These are phyloP conservation scores for Uronychia setigera DNA, from an alignment of 73 alveolate genomes.

Conservation along the genomic window DNA sequence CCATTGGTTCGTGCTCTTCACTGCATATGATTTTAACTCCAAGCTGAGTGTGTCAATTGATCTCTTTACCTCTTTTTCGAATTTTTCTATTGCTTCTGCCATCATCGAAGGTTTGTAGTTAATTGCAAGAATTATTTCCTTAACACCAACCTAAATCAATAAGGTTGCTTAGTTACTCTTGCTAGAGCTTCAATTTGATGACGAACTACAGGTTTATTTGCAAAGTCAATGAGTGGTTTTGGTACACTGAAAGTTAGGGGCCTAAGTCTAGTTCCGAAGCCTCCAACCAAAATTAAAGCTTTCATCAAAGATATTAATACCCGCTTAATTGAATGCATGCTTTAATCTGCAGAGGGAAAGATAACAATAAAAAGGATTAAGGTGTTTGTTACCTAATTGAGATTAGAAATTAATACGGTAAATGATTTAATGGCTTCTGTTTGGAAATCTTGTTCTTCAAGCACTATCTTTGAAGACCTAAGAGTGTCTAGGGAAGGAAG, in stretches of 20 bases:
- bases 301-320: slow-evolving; percentile 52
- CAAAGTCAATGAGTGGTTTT: slow-evolving; percentile 80
- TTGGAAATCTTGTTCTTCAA: too few relatives aligned
- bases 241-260: slow-evolving; percentile 81
- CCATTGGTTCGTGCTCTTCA: slow-evolving; percentile 72
- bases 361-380: too few relatives aligned
- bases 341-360: too few relatives aligned
- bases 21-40: slow-evolving; percentile 79
- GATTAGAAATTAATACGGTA: too few relatives aligned
- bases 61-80: slow-evolving; percentile 33
- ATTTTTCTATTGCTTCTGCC: slow-evolving; percentile 56
- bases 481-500: too few relatives aligned
- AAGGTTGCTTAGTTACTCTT: slow-evolving; percentile 83
- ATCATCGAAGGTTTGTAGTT: slow-evolving; percentile 89
- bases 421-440: too few relatives aligned
- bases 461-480: too few relatives aligned
- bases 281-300: slow-evolving; percentile 83
- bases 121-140: slow-evolving; percentile 92
- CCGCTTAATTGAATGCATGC: too few relatives aligned
- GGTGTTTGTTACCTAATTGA: too few relatives aligned
- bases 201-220: slow-evolving; percentile 77
- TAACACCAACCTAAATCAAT: slow-evolving; percentile 90
- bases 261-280: slow-evolving; percentile 86
- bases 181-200: slow-evolving; percentile 84
- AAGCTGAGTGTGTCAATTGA: slow-evolving; percentile 8